Base-by-base conservation (phyloP, 2,329 filamentous ascomycete species). In the Lasiodiplodia hormozganensis region DNA sequence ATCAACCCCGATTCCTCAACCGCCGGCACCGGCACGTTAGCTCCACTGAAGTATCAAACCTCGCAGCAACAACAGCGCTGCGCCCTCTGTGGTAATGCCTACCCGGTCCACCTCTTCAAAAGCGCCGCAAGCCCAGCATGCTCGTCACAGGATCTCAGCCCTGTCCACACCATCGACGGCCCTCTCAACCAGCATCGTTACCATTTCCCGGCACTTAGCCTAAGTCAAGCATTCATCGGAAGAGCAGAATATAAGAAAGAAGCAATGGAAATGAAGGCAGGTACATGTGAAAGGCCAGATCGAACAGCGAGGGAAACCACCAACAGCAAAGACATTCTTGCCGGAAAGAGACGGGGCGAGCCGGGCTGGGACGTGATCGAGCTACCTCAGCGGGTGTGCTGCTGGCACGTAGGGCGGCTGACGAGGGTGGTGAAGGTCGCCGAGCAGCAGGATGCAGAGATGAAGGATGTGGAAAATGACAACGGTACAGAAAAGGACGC, bases 361-460 rank as follows among this genome's bases (percentile, higher is more conserved):
- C 54, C 65, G 53, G 43, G 18, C 14, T 67, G 34, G 6, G 73
- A 77, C 52, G 69, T 76, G 2, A 65, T 79, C 34, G 71, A 76
- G 51, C 68, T 79, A 2, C 78, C 78, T 1, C 68, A 70, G 5
- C 68, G 73, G 34, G 69, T 79, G 38, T 81, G 79, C 68, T 69
- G 74, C 10, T 79, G 77, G 76, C 77, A 80, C 57, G 74, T 79
- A 6, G 72, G 74, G 6, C 73, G 75, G 4, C 65, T 80, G 5
- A 67, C 71, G n/a, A 70, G 70, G 49, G 62, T 73, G 8, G 60
- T 77, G 14, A 71, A 67, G 18, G 76, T 75, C 12, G 28, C 28
- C 8, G 5, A 28, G 23, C n/a, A 56, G 3, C 31, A 10, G 36
- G 31, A 25, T 34, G 21, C 23, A 5, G 11, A 36, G n/a, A 25